These are phyloP conservation scores for Spatholobus suberectus DNA, from an alignment of 306 rosid species.

Conservation along the genomic window DNA sequence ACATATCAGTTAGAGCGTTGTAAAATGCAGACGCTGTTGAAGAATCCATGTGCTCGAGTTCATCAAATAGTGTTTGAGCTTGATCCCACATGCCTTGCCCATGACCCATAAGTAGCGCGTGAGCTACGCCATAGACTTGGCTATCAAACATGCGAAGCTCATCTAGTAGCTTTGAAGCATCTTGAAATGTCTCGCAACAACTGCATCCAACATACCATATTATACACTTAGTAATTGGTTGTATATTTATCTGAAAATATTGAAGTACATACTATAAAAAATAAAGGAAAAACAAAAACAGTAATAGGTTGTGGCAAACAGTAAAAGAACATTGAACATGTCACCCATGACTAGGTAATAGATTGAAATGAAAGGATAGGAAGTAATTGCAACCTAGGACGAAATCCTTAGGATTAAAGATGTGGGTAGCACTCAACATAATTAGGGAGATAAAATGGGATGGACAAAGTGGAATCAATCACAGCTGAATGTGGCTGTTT, in stretches of 20 bases:
- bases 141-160: constrained; percentile 82
- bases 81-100: constrained; percentile 73
- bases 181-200: constrained; percentile 75
- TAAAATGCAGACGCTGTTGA: constrained; percentile 93
- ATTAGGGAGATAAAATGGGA: neutral
- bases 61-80: constrained; percentile 81
- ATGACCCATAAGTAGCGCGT: constrained; percentile 84
- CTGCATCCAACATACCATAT: constrained; percentile 59
- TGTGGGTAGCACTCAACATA: neutral
- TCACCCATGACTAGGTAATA: neutral
- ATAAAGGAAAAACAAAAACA: neutral
- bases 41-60: constrained; percentile 84
- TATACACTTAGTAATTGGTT: constrained; percentile 29
- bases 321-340: neutral
- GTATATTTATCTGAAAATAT: constrained; percentile 15
- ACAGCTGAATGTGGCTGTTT: neutral
- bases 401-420: neutral
- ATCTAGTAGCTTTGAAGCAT: constrained; percentile 87
- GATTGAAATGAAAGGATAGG: neutral
- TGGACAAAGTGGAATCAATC: neutral
- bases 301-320: neutral
- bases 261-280: neutral
- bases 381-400: neutral
- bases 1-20: constrained; percentile 95
- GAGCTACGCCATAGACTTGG: constrained; percentile 92